phyloP scores from a whole-genome alignment of 805 yeast species.

The Nakazawaea holstii region DNA sequence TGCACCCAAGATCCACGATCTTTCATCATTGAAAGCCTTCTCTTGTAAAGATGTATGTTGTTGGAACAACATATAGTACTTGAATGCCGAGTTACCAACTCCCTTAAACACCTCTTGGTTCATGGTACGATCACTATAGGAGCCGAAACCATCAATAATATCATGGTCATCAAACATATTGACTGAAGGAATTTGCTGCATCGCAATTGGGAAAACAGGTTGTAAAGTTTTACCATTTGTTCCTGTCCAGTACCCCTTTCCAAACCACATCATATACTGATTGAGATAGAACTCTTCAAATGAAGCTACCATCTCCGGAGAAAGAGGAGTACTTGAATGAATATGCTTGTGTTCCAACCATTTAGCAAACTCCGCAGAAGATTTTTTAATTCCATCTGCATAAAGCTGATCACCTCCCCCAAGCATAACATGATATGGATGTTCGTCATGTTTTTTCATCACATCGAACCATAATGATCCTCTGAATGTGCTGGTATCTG shows the following conservation, averaged over 20 bases:
- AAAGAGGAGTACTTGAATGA: conserved; percentile 31
- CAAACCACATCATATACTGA: conserved; percentile 85
- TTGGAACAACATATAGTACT: conserved; percentile 87
- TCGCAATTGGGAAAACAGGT: conserved; percentile 61
- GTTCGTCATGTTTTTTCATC: conserved; percentile 51
- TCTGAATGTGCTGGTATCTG: conserved; percentile 60
- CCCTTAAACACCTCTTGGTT: conserved; percentile 56
- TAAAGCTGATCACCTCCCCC: conserved; percentile 98
- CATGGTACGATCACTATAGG: conserved; percentile 78
- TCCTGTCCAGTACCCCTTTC: conserved; percentile 83
- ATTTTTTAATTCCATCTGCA: conserved; percentile 70
- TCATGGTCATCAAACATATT: conserved; percentile 95
- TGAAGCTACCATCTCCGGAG: conserved; percentile 45
- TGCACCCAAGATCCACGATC: conserved; percentile 58
- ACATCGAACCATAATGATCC: conserved; percentile 89
- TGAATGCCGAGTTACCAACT: conserved; percentile 76
- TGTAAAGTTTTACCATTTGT: conserved; percentile 61
- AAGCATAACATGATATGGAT: conserved; percentile 84
- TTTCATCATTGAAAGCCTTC: conserved; percentile 32
- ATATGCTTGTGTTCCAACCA: conserved; percentile 61
- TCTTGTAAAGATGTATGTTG: conserved; percentile 62
- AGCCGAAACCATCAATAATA: conserved; percentile 94
- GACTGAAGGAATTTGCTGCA: conserved; percentile 78
- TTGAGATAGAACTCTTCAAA: conserved; percentile 62
- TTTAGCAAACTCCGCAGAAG: conserved; percentile 45